A percentile compares a stretch with the other conserved stretches of the same genome.
phyloP scores from a whole-genome alignment of 1,284 basidiomycete species.

The Malassezia furfur region DNA sequence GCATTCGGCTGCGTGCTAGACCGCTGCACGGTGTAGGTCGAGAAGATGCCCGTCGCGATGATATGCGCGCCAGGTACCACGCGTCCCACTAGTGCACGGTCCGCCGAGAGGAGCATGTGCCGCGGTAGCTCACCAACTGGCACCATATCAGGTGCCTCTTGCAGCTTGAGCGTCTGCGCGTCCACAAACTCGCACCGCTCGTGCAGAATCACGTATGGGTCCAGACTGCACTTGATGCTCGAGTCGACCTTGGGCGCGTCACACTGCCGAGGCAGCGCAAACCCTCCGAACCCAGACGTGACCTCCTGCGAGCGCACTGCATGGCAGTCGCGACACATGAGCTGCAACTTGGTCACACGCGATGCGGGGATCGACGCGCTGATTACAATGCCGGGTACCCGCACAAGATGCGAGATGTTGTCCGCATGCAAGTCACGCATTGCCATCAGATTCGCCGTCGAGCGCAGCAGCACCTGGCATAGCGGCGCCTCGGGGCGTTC shows the following conservation, averaged over 20 bases:
- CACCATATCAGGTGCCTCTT: conserved; percentile 99
- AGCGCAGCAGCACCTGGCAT: conserved; percentile 79
- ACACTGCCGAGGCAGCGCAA: conserved; percentile 49
- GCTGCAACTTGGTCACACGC: conserved; percentile 77
- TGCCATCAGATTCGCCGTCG: conserved; percentile 73
- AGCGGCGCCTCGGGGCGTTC: conserved; percentile 54
- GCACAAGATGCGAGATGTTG: conserved; percentile 88
- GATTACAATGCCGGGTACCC: conserved; percentile 95
- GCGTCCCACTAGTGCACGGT: conserved; percentile 51
- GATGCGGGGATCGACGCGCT: conserved; percentile 88
- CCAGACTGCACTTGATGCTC: conserved; percentile 72
- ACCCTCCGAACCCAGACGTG: conserved; percentile 73
- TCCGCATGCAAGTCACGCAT: conserved; percentile 76
- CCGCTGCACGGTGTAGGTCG: conserved; percentile 74
- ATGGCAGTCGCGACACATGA: conserved; percentile 86
- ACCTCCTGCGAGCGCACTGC: conserved; percentile 62
- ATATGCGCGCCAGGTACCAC: conserved; percentile 82
- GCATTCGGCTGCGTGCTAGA: conserved; percentile 32
- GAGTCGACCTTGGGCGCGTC: conserved; percentile 46
- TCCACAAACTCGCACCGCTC: conserved; percentile 90
- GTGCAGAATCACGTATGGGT: conserved; percentile 93
- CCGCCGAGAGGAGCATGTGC: conserved; percentile 85
- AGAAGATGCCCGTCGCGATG: conserved; percentile 91
- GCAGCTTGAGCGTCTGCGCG: conserved; percentile 90
- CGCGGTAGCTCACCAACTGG: conserved; percentile 94